Evolutionary conservation across 2,329 filamentous ascomycete genomes (phyloP).

Genomic region (Neophaeococcomyces mojaviensis): DNA sequence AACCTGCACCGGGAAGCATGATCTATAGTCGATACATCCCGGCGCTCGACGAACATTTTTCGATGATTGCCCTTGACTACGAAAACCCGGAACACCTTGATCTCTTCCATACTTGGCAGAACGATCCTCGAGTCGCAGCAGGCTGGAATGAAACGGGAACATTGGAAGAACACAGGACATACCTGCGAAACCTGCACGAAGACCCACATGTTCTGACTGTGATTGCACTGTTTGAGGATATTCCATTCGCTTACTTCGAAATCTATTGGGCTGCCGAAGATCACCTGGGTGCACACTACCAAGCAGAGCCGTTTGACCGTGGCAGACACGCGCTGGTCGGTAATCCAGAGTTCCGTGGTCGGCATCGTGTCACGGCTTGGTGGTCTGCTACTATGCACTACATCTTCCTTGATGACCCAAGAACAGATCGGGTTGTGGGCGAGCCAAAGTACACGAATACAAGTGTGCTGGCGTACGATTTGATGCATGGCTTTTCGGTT

Average conservation of each 20-base stretch:
- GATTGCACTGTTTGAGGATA: slow-evolving; percentile 63
- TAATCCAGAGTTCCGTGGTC: slow-evolving; percentile 47
- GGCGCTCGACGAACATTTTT: slow-evolving; percentile 67
- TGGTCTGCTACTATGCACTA: slow-evolving; percentile 53
- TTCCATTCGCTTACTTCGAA: slow-evolving; percentile 69
- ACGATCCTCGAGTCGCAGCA: slow-evolving; percentile 70
- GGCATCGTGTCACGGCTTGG: slow-evolving; percentile 51
- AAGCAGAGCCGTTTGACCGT: slow-evolving; percentile 50
- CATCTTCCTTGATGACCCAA: slow-evolving; percentile 52
- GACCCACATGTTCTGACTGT: slow-evolving; percentile 66
- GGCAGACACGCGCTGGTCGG: slow-evolving; percentile 55
- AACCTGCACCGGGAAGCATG: slow-evolving; percentile 61
- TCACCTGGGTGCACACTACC: slow-evolving; percentile 52
- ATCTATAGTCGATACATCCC: slow-evolving; percentile 75
- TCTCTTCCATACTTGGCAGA: slow-evolving; percentile 74
- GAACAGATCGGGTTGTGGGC: slow-evolving; percentile 46
- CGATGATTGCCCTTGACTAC: slow-evolving; percentile 67
- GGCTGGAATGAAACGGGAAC: slow-evolving; percentile 76
- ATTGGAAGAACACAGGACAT: slow-evolving; percentile 64
- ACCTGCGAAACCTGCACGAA: slow-evolving; percentile 59
- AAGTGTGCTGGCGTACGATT: slow-evolving; percentile 66
- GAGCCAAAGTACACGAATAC: slow-evolving; percentile 67
- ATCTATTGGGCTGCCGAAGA: slow-evolving; percentile 70
- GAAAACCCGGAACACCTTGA: slow-evolving; percentile 55
- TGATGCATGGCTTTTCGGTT: slow-evolving; percentile 64